These are phyloP conservation scores for Aspergillus transmontanensis DNA, from an alignment of 2,329 filamentous ascomycete species.

Conservation along the genomic window DNA sequence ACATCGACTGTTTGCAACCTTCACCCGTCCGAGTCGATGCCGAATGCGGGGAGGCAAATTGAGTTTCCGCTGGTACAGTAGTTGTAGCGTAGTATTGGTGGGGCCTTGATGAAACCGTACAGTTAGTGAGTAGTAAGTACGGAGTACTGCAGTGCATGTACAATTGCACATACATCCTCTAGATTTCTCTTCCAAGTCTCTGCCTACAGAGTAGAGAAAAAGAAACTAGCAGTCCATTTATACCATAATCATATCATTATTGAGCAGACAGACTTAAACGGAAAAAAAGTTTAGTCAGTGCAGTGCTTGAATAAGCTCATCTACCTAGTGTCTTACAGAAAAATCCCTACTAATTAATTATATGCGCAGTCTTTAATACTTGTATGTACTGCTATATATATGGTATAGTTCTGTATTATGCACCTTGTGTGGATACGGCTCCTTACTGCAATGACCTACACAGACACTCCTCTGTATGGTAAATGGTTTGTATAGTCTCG, in stretches of 20 bases:
- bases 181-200: neutral
- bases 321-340: neutral
- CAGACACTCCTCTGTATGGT: neutral
- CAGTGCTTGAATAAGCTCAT: neutral
- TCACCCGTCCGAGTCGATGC: slow-evolving; percentile 2
- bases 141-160: neutral
- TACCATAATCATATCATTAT: neutral
- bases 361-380: neutral
- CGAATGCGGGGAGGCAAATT: slow-evolving; percentile 24
- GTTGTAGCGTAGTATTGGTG: slow-evolving; percentile 2
- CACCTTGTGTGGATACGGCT: neutral
- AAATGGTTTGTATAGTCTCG: neutral
- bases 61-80: slow-evolving; percentile 1
- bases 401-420: neutral
- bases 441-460: neutral
- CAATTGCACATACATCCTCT: too few relatives aligned
- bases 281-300: neutral
- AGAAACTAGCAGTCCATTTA: neutral
- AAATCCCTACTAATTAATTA: neutral
- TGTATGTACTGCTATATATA: neutral
- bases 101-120: neutral
- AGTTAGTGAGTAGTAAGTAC: neutral
- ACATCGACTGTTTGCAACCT: slow-evolving; percentile 21
- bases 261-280: neutral
- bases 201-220: neutral